Evolutionary conservation across 495 filamentous ascomycete species (phyloP), one percentile per base, ranked within the genome.

Genomic region (Jackrogersella minutella): DNA sequence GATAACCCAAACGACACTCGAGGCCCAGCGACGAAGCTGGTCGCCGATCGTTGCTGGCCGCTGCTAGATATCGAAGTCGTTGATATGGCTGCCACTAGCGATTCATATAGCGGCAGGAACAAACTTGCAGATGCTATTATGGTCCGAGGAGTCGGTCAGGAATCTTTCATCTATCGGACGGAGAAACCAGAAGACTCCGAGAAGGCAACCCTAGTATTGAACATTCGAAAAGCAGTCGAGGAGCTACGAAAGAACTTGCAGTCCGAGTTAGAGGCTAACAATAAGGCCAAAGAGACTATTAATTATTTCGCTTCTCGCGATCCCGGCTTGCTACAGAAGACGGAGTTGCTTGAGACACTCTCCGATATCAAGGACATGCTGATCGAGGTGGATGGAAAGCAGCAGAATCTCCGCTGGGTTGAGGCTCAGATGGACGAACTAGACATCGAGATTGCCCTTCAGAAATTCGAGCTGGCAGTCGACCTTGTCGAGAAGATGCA

Each of bases 361-460:
- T 88, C 87, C 36, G 87, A 89, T 30, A 87, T 84, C 68, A 87
- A 87, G 68, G 90, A 93, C 66, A 85, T 97, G 76, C 82, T 96
- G 33, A 93, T 99, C 59, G 96, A 97, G 66, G 93, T 97, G 22
- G 95, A 98, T 68, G 95, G 96, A 19, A 94, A 96, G 69, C 93
- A 97, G 68, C 91, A 97, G 73, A 97, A 93, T 69, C 82, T 99
- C 14, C 90, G 95, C 17, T 97, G 91, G 91, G 93, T 98, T 0
- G 95, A 99, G 72, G 85, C 86, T 40, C 93, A 98, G 77, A 89
- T 99, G 69, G 95, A 99, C 72, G 93, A 97, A 71, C 86, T 99
- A 3, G 96, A 98, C 68, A 97, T 97, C 65, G 88, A 93, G 72
- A 95, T 99, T 53, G 95, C 95, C 1, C 84, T 98, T 22, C 94